Conservation (phyloP, 2,329 filamentous ascomycete genomes). For the Arthroderma sp. region DNA sequence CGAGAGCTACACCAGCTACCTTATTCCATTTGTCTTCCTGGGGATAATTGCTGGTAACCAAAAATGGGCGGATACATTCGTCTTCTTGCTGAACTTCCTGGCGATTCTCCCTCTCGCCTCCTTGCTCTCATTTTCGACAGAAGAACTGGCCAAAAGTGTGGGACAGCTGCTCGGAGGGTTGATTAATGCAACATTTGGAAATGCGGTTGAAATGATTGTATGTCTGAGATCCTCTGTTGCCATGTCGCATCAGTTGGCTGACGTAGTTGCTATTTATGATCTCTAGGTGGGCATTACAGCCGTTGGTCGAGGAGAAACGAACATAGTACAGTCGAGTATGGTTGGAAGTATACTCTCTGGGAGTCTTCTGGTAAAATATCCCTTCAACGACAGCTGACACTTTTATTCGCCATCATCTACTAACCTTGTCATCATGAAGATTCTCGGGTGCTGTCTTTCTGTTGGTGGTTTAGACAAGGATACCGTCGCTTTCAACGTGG, state of each 20-base stretch:
- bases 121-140: constrained; percentile 50
- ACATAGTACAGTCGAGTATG: constrained; percentile 90
- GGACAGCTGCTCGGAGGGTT: constrained; percentile 50
- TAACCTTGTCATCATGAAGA: no score
- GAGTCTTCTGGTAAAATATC: constrained; percentile 55
- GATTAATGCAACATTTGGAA: constrained; percentile 54
- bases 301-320: constrained; percentile 68
- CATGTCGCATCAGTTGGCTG: background rate
- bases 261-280: background rate
- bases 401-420: no score
- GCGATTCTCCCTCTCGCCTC: constrained; percentile 51
- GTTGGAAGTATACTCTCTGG: constrained; percentile 91
- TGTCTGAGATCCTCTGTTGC: constrained; percentile 45
- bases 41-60: constrained; percentile 51
- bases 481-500: constrained; percentile 48
- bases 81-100: constrained; percentile 51
- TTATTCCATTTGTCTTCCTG: constrained; percentile 51
- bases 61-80: constrained; percentile 40
- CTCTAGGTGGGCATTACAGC: constrained; percentile 78
- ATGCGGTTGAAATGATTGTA: constrained; percentile 57
- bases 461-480: constrained; percentile 57
- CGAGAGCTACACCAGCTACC: constrained; percentile 43
- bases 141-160: constrained; percentile 47
- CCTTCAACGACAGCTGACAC: no score
- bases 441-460: constrained; percentile 64